Base-by-base conservation (phyloP, 2,329 filamentous ascomycete species). In the Aspergillus sp. region DNA sequence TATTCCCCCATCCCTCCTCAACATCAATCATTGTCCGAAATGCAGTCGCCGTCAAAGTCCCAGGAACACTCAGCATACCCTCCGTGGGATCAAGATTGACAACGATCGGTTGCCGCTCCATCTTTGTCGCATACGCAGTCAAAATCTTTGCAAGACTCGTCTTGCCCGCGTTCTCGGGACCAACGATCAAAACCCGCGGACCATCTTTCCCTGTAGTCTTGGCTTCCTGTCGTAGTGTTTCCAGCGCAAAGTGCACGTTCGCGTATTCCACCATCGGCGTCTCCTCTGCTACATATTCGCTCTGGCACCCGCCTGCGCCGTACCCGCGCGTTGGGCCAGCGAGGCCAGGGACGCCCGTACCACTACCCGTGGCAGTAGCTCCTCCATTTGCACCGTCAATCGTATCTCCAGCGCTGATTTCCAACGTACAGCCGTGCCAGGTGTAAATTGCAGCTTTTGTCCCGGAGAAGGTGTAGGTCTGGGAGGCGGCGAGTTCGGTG, bases 361-460 rank as follows among this genome's bases (percentile, higher is more conserved):
- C 49, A 7, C 55, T 59, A 44, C 57, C 58, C 37, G 53, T 43
- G 0, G 56, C 54, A 2, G 56, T 55, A 1, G 65, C 49, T 1
- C 59, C 57, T 17, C 65, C 54, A 12, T 63, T 62, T 46, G 67
- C 66, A 0, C 54, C 51, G 3, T 55, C 76, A 47, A 73, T 67
- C 41, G 79, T 73, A 44, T 78, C 77, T 9, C 73, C 71, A 2
- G 84, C 84, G 39, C 77, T 81, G 50, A 96, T 77, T 67, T 96
- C 88, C 51, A 98, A 73, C 46, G 83, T 83, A 70, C 90, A 96
- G 59, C 93, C 91, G 62, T 91, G 83, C 85, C 89, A 95, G 44
- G 90, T 95, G 67, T 88, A 88, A 61, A 98, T 85, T 52, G 91
- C 90, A 49, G 87, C 86, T 73, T 94, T 94, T 57, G 80, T 81